phyloP scores from a whole-genome alignment of 73 alveolate genomes.

The Effrenium voratum region DNA sequence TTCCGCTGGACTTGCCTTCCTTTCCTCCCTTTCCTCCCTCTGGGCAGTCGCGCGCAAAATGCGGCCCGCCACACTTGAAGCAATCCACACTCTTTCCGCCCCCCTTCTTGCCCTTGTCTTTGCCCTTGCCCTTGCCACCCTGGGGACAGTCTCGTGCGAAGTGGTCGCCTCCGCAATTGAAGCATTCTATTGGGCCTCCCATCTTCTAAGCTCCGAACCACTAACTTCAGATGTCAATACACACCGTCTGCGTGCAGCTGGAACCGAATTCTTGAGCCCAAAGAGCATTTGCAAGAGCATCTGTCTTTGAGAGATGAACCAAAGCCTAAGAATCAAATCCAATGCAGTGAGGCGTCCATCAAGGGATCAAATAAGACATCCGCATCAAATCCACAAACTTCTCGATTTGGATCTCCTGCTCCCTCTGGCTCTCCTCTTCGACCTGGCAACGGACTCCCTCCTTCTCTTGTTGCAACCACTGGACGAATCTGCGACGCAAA shows the following conservation, averaged over 20 bases:
- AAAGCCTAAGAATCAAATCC: not conserved
- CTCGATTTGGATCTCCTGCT: conserved; percentile 90
- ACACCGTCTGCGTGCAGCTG: too few relatives aligned
- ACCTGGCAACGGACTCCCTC: not conserved
- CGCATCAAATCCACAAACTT: conserved; percentile 87
- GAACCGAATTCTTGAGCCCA: too few relatives aligned
- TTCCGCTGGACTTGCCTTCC: conserved; percentile 45
- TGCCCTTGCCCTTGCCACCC: not conserved
- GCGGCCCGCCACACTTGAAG: not conserved
- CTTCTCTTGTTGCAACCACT: not conserved
- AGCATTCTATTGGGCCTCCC: conserved; percentile 35
- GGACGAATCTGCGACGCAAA: not conserved
- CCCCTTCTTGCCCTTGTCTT: not conserved
- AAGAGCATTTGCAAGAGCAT: not conserved
- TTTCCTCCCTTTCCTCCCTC: conserved; percentile 44
- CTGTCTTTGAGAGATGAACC: not conserved
- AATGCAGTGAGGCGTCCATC: not conserved
- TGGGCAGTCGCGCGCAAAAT: conserved; percentile 60
- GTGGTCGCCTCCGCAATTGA: conserved; percentile 80
- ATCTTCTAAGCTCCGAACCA: too few relatives aligned
- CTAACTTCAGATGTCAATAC: too few relatives aligned
- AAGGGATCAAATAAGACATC: not conserved
- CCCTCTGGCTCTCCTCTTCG: conserved; percentile 89
- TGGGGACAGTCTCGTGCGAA: not conserved
- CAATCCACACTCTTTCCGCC: not conserved